These are phyloP conservation scores for Pisolithus marmoratus DNA, from an alignment of 768 basidiomycete genomes.

Conservation along the genomic window DNA sequence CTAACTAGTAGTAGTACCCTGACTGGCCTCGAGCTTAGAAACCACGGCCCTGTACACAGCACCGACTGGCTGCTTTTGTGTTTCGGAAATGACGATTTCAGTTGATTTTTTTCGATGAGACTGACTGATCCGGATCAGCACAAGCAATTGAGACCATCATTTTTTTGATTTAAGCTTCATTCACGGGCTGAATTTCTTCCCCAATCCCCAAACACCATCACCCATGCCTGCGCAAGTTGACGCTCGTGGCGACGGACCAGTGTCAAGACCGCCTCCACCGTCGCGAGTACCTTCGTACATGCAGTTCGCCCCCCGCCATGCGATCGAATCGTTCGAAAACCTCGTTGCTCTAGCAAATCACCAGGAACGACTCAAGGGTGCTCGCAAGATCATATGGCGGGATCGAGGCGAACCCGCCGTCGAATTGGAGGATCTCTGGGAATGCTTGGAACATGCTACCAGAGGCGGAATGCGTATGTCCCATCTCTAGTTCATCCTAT, in stretches of 20 bases:
- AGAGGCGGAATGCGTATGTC: constrained; percentile 67
- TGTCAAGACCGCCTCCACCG: not conserved
- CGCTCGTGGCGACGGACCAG: not conserved
- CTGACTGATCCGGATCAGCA: no score
- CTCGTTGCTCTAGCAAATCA: constrained; percentile 81
- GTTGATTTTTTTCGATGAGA: no score
- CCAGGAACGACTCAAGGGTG: constrained; percentile 66
- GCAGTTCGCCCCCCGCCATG: constrained; percentile 46
- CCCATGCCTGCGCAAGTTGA: not conserved
- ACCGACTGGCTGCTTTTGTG: no score
- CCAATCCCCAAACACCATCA: not conserved
- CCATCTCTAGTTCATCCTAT: not conserved
- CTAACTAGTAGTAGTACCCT: no score
- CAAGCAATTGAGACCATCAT: no score
- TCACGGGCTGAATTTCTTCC: no score
- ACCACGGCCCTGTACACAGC: no score
- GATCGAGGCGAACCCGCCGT: constrained; percentile 72
- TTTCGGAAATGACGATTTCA: no score
- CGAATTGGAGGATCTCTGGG: constrained; percentile 56
- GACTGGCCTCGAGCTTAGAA: no score
- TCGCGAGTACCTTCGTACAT: constrained; percentile 35
- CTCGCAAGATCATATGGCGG: constrained; percentile 78
- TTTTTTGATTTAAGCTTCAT: no score
- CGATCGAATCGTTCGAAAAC: constrained; percentile 78
- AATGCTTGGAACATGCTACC: constrained; percentile 66